Conservation (phyloP, 441 rosid species). For the Rhodomyrtus psidioides region DNA sequence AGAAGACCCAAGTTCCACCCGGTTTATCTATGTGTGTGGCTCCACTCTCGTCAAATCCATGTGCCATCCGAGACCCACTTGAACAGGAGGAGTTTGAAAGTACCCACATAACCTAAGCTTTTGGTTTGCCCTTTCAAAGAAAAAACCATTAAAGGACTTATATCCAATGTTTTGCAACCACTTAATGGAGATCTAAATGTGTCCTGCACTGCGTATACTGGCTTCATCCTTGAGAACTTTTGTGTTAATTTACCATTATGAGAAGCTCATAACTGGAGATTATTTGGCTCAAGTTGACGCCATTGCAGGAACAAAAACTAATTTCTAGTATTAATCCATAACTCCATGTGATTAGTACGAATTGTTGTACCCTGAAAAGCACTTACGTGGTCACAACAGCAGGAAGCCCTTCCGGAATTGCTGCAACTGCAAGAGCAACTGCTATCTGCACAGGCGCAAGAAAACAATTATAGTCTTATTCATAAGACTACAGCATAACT, state of each 20-base stretch:
- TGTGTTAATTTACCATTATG: not conserved
- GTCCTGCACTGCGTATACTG: not conserved
- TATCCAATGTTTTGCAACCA: not conserved
- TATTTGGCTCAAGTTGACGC: not conserved
- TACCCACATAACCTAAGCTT: not conserved
- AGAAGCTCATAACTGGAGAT: not conserved
- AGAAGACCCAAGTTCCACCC: not conserved
- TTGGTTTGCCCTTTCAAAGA: not conserved
- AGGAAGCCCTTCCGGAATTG: slow-evolving; percentile 99
- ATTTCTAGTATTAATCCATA: not conserved
- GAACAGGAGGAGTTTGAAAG: not conserved
- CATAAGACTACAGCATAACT: not conserved
- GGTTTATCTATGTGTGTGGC: not conserved
- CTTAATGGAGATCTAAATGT: not conserved
- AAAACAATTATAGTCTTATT: slow-evolving; percentile 7
- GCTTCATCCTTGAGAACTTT: not conserved
- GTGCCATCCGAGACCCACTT: not conserved
- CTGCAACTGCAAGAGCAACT: slow-evolving; percentile 99
- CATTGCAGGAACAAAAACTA: not conserved
- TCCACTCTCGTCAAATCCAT: not conserved
- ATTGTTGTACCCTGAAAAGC: not conserved
- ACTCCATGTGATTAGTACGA: not conserved
- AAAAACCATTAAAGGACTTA: not conserved
- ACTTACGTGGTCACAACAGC: slow-evolving; percentile 99
- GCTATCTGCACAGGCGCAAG: slow-evolving; percentile 70